phyloP scores from a whole-genome alignment of 148 eudicot genomes.

The Rhododendron kiyosumense region DNA sequence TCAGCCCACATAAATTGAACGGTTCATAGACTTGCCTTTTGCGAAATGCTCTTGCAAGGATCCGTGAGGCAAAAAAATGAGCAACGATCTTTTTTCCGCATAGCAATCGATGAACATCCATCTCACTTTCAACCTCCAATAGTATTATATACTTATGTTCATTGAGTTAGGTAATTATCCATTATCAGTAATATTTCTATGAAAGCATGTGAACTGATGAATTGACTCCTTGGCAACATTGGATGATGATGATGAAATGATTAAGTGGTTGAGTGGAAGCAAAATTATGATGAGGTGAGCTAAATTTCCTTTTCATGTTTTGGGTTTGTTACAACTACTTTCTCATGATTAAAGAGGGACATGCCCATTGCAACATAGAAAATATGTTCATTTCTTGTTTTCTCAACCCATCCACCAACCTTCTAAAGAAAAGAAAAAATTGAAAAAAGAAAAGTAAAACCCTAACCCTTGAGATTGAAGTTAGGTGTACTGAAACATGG shows the following conservation, averaged over 20 bases:
- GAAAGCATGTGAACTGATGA: background rate
- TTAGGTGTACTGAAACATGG: background rate
- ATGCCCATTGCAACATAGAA: background rate
- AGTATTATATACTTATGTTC: background rate
- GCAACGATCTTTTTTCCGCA: background rate
- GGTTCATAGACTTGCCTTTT: background rate
- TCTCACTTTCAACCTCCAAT: background rate
- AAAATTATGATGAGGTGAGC: background rate
- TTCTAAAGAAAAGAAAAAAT: background rate
- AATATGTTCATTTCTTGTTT: background rate
- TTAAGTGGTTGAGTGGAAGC: background rate
- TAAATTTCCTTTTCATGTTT: background rate
- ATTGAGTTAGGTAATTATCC: background rate
- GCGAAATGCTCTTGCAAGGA: background rate
- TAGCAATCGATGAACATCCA: background rate
- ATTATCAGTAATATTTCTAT: background rate
- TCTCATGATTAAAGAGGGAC: background rate
- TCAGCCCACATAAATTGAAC: no score
- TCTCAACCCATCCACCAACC: slow-evolving; percentile 5
- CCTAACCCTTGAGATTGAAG: background rate
- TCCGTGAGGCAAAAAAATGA: background rate
- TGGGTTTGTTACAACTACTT: slow-evolving; percentile 4
- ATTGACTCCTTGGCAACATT: background rate
- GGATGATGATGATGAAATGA: background rate
- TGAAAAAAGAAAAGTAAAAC: background rate